Evolutionary conservation across 1,284 basidiomycete species (phyloP).

Genomic region (Boletus subluridellus): DNA sequence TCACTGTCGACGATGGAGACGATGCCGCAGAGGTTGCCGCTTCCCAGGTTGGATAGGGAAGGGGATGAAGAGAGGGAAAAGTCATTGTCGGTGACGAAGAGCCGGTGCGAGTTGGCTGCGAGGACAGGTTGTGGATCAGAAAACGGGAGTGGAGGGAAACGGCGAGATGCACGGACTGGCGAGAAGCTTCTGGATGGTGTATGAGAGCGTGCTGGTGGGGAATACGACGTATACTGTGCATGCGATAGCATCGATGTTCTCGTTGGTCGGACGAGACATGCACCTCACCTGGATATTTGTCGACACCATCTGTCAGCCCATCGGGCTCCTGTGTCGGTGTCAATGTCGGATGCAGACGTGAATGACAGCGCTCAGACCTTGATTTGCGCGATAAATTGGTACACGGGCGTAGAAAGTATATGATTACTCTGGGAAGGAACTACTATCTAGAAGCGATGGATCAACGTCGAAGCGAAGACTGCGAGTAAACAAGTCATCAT

Average conservation of each 20-base stretch:
- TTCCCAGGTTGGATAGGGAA: conserved; percentile 35
- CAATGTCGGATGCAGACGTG: background rate
- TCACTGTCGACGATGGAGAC: conserved; percentile 76
- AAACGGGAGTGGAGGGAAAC: too few relatives aligned
- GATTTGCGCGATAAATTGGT: conserved; percentile 64
- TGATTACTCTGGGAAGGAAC: conserved; percentile 73
- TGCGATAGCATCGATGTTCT: background rate
- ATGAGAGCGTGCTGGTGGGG: conserved; percentile 57
- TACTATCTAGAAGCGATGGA: conserved; percentile 47
- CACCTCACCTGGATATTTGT: conserved; percentile 64
- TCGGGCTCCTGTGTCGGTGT: conserved; percentile 50
- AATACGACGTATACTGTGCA: conserved; percentile 67
- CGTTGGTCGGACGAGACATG: background rate
- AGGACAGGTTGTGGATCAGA: conserved; percentile 4
- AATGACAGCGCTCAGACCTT: conserved; percentile 45
- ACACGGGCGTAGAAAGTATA: conserved; percentile 59
- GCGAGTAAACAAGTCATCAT: background rate
- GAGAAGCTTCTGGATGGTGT: conserved; percentile 71
- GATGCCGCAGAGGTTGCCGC: conserved; percentile 60
- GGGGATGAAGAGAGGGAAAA: conserved; percentile 42
- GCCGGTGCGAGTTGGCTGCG: conserved; percentile 67
- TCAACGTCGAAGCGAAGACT: background rate
- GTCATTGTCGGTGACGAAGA: conserved; percentile 68
- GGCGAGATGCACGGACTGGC: conserved; percentile 53
- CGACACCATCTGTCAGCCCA: conserved; percentile 67